A percentile compares a stretch with the other conserved stretches of the same genome.
Evolutionary conservation across 1,284 basidiomycete genomes (phyloP).

Genomic region (Cyathus olla): DNA sequence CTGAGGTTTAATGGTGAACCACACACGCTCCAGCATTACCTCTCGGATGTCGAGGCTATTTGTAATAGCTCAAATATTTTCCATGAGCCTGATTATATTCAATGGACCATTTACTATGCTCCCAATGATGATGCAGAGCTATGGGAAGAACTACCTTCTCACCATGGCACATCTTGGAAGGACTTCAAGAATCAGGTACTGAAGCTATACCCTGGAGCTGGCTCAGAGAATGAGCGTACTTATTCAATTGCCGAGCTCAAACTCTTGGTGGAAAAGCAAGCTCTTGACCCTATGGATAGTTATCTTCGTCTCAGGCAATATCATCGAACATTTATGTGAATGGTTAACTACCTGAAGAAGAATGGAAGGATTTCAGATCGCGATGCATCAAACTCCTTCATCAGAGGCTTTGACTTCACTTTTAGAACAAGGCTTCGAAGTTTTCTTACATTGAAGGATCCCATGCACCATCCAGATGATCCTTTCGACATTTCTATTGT

Average conservation of each 20-base stretch:
- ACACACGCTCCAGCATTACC: background rate
- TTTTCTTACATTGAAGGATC: background rate
- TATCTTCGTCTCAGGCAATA: background rate
- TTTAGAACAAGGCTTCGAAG: background rate
- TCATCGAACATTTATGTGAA: background rate
- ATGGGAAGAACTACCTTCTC: background rate
- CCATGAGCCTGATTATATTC: too few relatives aligned
- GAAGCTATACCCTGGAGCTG: background rate
- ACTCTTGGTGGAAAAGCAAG: background rate
- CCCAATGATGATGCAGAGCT: background rate
- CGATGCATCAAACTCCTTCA: background rate
- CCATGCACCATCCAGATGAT: conserved; percentile 1
- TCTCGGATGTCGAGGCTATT: background rate
- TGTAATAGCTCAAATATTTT: background rate
- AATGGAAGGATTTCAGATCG: background rate
- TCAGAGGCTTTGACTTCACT: background rate
- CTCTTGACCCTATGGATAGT: background rate
- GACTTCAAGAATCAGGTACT: background rate
- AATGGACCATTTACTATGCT: background rate
- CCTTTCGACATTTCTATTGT: background rate
- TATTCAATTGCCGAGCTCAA: background rate
- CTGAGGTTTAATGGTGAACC: background rate
- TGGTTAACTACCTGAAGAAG: background rate
- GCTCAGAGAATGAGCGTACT: background rate
- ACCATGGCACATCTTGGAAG: background rate